Percentiles rank a stretch among this genome's conserved stretches.
phyloP scores from a whole-genome alignment of 768 basidiomycete genomes.

The Mycena belliarum region DNA sequence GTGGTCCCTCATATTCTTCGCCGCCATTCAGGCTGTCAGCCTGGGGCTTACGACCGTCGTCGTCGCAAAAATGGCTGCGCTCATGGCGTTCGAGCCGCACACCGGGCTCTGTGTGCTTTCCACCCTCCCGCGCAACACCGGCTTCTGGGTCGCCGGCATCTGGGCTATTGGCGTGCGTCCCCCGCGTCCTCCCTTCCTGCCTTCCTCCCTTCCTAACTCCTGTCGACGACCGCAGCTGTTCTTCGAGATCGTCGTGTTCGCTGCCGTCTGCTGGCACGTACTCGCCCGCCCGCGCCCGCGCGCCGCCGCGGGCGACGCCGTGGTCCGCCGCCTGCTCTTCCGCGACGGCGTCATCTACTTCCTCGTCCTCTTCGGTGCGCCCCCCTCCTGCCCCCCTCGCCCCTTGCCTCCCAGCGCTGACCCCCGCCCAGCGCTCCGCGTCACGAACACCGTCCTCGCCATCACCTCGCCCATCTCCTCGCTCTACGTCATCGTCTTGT shows the following conservation, averaged over 20 bases:
- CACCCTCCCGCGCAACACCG: conserved; percentile 20
- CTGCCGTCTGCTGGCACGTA: conserved; percentile 30
- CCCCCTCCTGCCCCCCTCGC: neutral
- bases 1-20: conserved; percentile 25
- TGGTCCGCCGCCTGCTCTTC: neutral
- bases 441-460: conserved; percentile 4
- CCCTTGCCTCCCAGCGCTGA: neutral
- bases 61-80: conserved; percentile 26
- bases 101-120: conserved; percentile 26
- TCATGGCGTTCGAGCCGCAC: neutral
- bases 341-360: conserved; percentile 1
- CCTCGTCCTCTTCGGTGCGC: neutral
- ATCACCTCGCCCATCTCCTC: neutral
- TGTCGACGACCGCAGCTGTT: conserved; percentile 14
- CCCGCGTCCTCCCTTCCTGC: neutral
- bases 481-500: conserved; percentile 12
- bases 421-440: neutral
- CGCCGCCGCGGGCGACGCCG: neutral
- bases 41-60: conserved; percentile 25
- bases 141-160: conserved; percentile 30
- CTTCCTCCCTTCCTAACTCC: neutral
- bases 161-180: conserved; percentile 25
- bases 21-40: conserved; percentile 23
- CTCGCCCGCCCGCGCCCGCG: conserved; percentile 25
- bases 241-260: conserved; percentile 33